These are phyloP conservation scores for Eucalyptus dawsonii DNA, from an alignment of 345 rosid genomes.

Conservation along the genomic window DNA sequence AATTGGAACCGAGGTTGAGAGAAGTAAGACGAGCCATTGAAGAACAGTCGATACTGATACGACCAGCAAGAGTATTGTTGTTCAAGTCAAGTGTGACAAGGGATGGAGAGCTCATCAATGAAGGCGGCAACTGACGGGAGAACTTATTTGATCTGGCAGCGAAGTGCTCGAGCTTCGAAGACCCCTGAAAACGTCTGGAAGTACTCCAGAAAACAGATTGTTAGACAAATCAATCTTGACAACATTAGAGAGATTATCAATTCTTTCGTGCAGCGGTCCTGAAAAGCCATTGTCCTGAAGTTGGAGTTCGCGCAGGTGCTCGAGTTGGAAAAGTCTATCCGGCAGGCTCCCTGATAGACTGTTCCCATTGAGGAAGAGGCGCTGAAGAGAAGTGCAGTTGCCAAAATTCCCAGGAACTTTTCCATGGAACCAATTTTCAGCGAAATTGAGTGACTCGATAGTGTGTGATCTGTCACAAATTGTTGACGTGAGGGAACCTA, in stretches of 20 bases:
- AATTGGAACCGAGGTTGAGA: conserved; percentile 1
- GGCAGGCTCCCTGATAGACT: conserved; percentile 6
- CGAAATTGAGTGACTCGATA: conserved; percentile 3
- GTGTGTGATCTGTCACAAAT: background rate
- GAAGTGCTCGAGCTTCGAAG: conserved; percentile 11
- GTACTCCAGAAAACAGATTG: conserved; percentile 5
- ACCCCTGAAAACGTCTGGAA: conserved; percentile 17
- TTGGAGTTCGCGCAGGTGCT: background rate
- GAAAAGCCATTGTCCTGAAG: conserved; percentile 8
- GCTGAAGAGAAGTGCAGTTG: conserved; percentile 8
- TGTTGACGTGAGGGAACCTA: background rate
- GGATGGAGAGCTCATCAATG: conserved; percentile 12
- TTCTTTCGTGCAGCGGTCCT: background rate
- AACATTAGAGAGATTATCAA: conserved; percentile 5
- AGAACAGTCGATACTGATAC: conserved; percentile 7
- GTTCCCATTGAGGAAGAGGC: conserved; percentile 7
- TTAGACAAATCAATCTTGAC: conserved; percentile 9
- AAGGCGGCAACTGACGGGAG: conserved; percentile 4
- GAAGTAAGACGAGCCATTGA: conserved; percentile 1
- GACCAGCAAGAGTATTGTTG: conserved; percentile 7
- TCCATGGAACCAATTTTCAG: conserved; percentile 1
- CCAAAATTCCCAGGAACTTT: background rate
- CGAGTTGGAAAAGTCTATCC: background rate
- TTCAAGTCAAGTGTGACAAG: background rate
- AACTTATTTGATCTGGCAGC: conserved; percentile 3